Evolutionary conservation across 805 yeast genomes (phyloP), one percentile per base, ranked within the genome.

Genomic region (Cyberlindnera samutprakarnensis): DNA sequence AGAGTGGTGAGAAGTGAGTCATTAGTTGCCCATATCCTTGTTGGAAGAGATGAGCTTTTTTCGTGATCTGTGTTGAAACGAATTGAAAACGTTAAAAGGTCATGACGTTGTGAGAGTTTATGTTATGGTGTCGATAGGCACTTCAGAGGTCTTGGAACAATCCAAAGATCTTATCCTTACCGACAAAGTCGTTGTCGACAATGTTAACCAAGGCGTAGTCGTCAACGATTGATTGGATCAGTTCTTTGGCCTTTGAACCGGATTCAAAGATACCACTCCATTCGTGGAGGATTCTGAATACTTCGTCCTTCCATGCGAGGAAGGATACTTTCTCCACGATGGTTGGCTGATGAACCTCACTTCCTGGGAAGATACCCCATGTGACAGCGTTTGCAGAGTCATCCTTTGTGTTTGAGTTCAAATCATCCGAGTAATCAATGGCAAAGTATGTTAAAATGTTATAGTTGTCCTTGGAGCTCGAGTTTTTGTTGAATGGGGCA

Each of bases 281-380:
- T 54, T 85, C 95, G 31, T 70, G 65, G 32, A 87, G 68, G 39
- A 90, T 77, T 41, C 86, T 68, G 67, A 70, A 90, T 24, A 90
- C 90, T 58, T 90, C 97, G 55, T 90, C 96, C 56, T 86, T 88
- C 97, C 97, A 90, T 11, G 96, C 96, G 46, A 90, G 63, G 59
- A 90, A 90, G 3, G 96, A 85, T 23, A 78, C 75, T 49, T 78
- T 80, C 56, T 90, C 97, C 13, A 90, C 96, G 54, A 90, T 86
- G 0, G 97, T 90, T 33, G 97, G 96, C 62, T 90, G 96, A 42
- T 85, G 69, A 33, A 90, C 83, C 61, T 90, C 96, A 51, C 80
- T 81, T 22, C 95, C 95, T 19, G 97, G 96, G 74, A 85, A 87
- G 35, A 88, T 86, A 41, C 97, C 97, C 97, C 97, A 90, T 13